Evolutionary conservation across 345 rosid genomes (phyloP), one percentile per base, ranked within the genome.

Genomic region (Rubroshorea leprosula): DNA sequence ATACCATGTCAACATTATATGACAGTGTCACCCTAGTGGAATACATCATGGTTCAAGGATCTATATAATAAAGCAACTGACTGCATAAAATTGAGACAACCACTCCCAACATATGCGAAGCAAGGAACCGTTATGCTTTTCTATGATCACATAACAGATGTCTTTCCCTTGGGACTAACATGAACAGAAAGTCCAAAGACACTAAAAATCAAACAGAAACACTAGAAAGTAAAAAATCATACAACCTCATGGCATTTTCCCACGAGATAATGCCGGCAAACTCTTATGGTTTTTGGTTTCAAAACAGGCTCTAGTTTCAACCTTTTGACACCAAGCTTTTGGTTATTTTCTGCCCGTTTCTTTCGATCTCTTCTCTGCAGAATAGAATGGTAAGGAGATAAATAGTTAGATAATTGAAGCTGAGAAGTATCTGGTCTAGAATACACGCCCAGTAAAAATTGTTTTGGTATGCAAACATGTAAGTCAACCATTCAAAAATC

Each of bases 181-280:
- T 41, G 31, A n/a, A 31, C 24, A 8, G 39, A 54, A 43, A 57
- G 23, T 49, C 22, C 25, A 7, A 23, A 49, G 23, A 54, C 45
- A 51, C 49, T 55, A 17, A 23, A 31, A 64, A 38, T 44, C 2
- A 44, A 52, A 45, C 56, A 58, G 49, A 6, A 44, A 31, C 27
- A 45, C 22, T 15, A 44, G n/a, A 52, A 60, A 41, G 35, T 13
- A 6, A 17, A 65, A 48, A 20, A 25, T 21, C 27, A 51, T 4
- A 72, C 39, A 31, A 89, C 98, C 96, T 89, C 87, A 5, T 77
- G 63, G 68, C 96, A 92, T 79, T 86, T 83, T 35, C 98, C 96
- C 51, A 57, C 70, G 63, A 86, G 75, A 76, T 71, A 86, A 65
- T 89, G 98, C 43, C 83, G 90, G 67, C 96, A 92, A 72, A 70